These are phyloP conservation scores for Adansonia digitata DNA, from an alignment of 345 rosid genomes.

Conservation along the genomic window DNA sequence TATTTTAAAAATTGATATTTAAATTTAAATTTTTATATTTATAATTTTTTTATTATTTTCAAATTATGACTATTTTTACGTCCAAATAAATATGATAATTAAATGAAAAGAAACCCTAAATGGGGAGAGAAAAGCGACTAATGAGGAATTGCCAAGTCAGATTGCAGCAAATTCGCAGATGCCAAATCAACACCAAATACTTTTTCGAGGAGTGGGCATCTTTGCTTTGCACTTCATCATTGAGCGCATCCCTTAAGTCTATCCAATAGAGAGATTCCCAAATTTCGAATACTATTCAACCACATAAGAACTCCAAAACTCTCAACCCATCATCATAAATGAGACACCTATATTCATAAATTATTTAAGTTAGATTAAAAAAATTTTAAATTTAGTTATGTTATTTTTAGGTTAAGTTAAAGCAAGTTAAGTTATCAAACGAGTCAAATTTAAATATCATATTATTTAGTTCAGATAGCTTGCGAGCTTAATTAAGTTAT, in stretches of 20 bases:
- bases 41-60: too few relatives aligned
- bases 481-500: too few relatives aligned
- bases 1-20: neutral
- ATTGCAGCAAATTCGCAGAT: slow-evolving; percentile 9
- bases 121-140: neutral
- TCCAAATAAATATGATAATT: neutral
- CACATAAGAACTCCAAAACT: neutral
- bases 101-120: too few relatives aligned
- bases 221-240: slow-evolving; percentile 29
- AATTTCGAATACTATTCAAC: slow-evolving; percentile 24
- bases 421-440: too few relatives aligned
- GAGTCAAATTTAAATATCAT: too few relatives aligned
- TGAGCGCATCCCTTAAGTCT: slow-evolving; percentile 9
- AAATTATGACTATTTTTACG: neutral
- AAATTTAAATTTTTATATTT: too few relatives aligned
- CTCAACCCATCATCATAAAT: neutral
- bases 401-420: too few relatives aligned
- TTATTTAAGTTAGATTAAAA: too few relatives aligned
- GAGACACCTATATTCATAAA: too few relatives aligned
- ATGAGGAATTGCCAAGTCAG: slow-evolving; percentile 22
- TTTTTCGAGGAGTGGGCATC: slow-evolving; percentile 38
- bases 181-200: slow-evolving; percentile 20
- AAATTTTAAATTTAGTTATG: too few relatives aligned
- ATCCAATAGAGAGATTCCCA: slow-evolving; percentile 26
- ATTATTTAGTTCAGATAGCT: too few relatives aligned